Percentiles rank a stretch among this genome's conserved stretches.
Conservation (phyloP, 495 filamentous ascomycete genomes). For the Ramalina intermedia region DNA sequence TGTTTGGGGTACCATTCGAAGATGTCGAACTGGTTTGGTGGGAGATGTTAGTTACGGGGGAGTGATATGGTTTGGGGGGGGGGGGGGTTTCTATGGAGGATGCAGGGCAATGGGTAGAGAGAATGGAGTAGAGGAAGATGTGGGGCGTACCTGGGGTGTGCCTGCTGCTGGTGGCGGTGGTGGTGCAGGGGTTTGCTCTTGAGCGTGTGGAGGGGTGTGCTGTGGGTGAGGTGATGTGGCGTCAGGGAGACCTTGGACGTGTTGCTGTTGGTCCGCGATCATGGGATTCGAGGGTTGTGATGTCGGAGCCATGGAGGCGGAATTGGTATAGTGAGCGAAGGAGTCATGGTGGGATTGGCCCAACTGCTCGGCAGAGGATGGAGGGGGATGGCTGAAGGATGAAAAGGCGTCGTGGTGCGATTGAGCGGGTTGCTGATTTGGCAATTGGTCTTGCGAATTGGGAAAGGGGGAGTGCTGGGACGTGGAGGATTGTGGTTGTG, state of each 20-base stretch:
- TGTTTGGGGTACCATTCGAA: slow-evolving; percentile 90
- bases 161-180: background rate
- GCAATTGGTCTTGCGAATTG: too few species aligned
- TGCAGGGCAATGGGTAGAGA: slow-evolving; percentile 9
- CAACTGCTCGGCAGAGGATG: background rate
- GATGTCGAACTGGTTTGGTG: slow-evolving; percentile 51
- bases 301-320: slow-evolving; percentile 1
- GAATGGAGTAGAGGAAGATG: too few species aligned
- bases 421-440: too few species aligned
- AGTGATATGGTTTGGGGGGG: slow-evolving; percentile 2
- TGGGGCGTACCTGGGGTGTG: background rate
- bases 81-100: slow-evolving; percentile 11
- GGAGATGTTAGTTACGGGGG: slow-evolving; percentile 21
- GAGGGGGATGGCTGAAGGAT: background rate
- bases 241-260: background rate
- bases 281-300: background rate
- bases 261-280: too few species aligned
- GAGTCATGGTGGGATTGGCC: background rate
- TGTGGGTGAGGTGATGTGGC: background rate
- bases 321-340: background rate
- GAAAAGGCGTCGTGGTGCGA: too few species aligned
- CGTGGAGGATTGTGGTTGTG: too few species aligned
- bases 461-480: too few species aligned
- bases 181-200: background rate
- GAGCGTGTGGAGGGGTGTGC: background rate